Evolutionary conservation across 192 early-diverging fungal genomes (phyloP), one percentile per base, ranked within the genome.

Genomic region (Linnemannia elongata): DNA sequence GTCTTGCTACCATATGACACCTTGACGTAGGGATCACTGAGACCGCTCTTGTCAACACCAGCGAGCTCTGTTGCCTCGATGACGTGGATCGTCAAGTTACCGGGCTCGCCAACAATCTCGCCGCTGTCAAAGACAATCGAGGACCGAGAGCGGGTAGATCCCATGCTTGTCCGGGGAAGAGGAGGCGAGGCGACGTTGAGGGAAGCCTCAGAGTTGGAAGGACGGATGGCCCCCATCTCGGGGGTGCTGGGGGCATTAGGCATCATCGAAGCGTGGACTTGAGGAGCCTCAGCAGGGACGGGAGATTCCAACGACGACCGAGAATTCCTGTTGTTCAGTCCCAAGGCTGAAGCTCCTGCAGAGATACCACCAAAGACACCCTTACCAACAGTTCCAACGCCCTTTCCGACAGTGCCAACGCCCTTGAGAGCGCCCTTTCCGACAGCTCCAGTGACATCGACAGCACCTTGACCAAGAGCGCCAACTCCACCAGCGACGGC

Each of bases 1-100:
- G 85, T 90, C 71, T 94, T 96, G 54, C 82, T 89, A 74, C 93
- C 93, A 30, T 92, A 88, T 44, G 88, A 77, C 36, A 94, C 90
- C 55, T 89, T 92, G 22, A 94, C 93, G 81, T 93, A 96, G 30
- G 96, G 95, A 76, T 96, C 94, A 72, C 95, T 95, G 8, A 93
- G 92, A 30, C 88, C 89, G 42, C 89, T 75, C 60, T 89, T 73
- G 89, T 93, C 87, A 44, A 88, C 85, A 38, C 91, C 90, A 60
- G 82, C 81, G 24, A 93, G 78, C 22, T 88, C 83, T 52, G 89
- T 83, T 0, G 91, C 93, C 49, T 86, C 90, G n/a, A 92, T 63
- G 6, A 93, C 27, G 17, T 78, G 73, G 52, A 93, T 73, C 27
- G 84, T 88, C 44, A 90, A 52, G 6, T 70, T 90, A n/a, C 89